These are phyloP conservation scores for Austroboletus novae-zelandiae DNA, from an alignment of 1,284 basidiomycete species.

Conservation along the genomic window DNA sequence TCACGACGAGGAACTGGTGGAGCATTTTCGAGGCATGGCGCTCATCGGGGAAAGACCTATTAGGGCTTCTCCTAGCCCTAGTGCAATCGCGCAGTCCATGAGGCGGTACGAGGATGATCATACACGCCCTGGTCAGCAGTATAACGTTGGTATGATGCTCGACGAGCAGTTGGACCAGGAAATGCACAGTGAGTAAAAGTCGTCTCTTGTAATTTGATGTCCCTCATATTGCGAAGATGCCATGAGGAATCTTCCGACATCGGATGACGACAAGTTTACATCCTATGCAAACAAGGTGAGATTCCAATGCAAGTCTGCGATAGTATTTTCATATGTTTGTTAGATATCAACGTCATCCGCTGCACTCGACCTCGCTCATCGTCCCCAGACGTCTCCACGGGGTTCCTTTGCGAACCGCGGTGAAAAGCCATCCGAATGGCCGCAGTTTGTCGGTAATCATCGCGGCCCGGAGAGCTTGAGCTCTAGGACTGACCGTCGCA, in stretches of 20 bases:
- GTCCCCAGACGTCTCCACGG: conserved; percentile 78
- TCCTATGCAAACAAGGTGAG: conserved; percentile 67
- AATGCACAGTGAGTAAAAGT: conserved; percentile 71
- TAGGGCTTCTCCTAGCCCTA: conserved; percentile 51
- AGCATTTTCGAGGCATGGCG: conserved; percentile 66
- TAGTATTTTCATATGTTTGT: conserved; percentile 2
- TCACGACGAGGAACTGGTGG: conserved; percentile 76
- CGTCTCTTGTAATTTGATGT: conserved; percentile 6
- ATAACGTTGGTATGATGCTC: conserved; percentile 83
- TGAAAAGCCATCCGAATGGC: conserved; percentile 90
- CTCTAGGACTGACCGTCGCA: conserved; percentile 59
- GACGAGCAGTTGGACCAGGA: conserved; percentile 89
- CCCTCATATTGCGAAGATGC: conserved; percentile 57
- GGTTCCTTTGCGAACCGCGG: conserved; percentile 56
- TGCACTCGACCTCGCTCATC: conserved; percentile 88
- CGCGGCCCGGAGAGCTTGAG: conserved; percentile 56
- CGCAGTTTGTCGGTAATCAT: conserved; percentile 72
- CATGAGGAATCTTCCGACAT: conserved; percentile 87
- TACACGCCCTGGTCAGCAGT: conserved; percentile 53
- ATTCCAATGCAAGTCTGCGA: conserved; percentile 7
- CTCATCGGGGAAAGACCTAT: conserved; percentile 59
- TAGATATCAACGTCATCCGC: conserved; percentile 88
- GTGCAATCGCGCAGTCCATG: conserved; percentile 48
- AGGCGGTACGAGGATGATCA: conserved; percentile 53
- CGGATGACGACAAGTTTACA: conserved; percentile 86